phyloP scores from a whole-genome alignment of 2,329 filamentous ascomycete species.

The Fusarium clavum region DNA sequence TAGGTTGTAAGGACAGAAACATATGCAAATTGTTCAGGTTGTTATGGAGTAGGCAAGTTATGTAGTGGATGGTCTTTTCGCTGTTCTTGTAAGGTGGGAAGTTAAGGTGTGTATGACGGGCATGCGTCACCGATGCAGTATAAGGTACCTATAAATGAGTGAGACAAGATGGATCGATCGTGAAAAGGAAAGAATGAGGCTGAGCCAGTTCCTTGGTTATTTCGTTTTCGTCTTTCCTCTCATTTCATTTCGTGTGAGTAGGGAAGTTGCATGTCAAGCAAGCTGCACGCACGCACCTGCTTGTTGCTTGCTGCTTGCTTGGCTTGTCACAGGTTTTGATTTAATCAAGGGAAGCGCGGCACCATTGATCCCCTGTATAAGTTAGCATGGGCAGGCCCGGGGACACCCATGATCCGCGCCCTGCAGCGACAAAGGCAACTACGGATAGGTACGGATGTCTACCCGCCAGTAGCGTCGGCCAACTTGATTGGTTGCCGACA shows the following conservation, averaged over 20 bases:
- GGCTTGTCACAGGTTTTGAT: slow-evolving; percentile 35
- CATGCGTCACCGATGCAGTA: slow-evolving; percentile 14
- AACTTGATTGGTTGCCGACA: slow-evolving; percentile 24
- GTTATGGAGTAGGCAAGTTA: neutral
- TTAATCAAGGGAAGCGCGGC: slow-evolving; percentile 42
- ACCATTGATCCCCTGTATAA: slow-evolving; percentile 26
- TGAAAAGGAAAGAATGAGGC: slow-evolving; percentile 26
- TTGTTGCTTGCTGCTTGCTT: slow-evolving; percentile 19
- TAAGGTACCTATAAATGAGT: slow-evolving; percentile 1
- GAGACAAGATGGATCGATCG: slow-evolving; percentile 30
- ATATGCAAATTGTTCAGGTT: neutral
- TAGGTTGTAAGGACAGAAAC: neutral
- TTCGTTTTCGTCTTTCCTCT: slow-evolving; percentile 8
- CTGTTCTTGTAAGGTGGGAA: neutral
- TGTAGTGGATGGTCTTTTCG: neutral
- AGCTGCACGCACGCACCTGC: slow-evolving; percentile 32
- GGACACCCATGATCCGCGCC: slow-evolving; percentile 33
- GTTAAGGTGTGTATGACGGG: neutral
- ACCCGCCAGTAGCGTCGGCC: slow-evolving; percentile 29
- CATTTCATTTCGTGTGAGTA: slow-evolving; percentile 29
- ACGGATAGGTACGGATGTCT: slow-evolving; percentile 9
- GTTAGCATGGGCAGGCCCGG: slow-evolving; percentile 13
- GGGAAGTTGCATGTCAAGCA: slow-evolving; percentile 34
- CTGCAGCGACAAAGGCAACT: slow-evolving; percentile 16
- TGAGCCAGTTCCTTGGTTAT: slow-evolving; percentile 22